These are phyloP conservation scores for Trametes villosa DNA, from an alignment of 768 basidiomycete genomes.

Conservation along the genomic window DNA sequence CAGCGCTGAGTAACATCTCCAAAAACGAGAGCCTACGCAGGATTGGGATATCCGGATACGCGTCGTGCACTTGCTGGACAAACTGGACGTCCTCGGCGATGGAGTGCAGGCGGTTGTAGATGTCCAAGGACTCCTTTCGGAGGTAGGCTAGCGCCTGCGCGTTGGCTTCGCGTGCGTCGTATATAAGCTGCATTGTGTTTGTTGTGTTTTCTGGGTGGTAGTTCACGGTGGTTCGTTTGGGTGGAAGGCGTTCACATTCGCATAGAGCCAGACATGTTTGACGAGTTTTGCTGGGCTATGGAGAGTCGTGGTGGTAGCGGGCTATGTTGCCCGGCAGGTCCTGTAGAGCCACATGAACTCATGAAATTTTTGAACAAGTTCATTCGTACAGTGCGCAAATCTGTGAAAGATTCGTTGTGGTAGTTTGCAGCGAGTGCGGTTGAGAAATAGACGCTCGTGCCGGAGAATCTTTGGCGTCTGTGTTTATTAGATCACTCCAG, in stretches of 20 bases:
- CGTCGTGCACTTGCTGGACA: conserved; percentile 55
- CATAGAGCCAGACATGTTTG: not conserved
- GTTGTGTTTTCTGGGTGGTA: not conserved
- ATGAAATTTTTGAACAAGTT: too few relatives aligned
- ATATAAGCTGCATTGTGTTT: not conserved
- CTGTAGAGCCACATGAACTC: too few relatives aligned
- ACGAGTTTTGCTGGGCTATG: not conserved
- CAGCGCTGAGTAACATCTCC: conserved; percentile 21
- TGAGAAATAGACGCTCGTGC: too few relatives aligned
- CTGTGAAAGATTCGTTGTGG: too few relatives aligned
- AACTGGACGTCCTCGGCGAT: conserved; percentile 79
- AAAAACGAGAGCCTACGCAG: conserved; percentile 49
- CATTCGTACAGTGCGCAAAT: too few relatives aligned
- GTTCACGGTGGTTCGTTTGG: not conserved
- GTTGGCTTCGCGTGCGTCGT: conserved; percentile 11
- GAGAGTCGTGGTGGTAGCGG: not conserved
- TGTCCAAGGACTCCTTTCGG: conserved; percentile 71
- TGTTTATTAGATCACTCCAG: too few relatives aligned
- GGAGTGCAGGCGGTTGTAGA: conserved; percentile 89
- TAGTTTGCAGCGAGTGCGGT: too few relatives aligned
- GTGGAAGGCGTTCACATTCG: conserved; percentile 1
- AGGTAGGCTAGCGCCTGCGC: conserved; percentile 50
- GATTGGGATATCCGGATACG: conserved; percentile 56
- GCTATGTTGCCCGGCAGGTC: too few relatives aligned
- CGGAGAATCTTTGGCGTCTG: too few relatives aligned